Percentiles rank a stretch among this genome's conserved stretches.
These are phyloP conservation scores for Amphichorda felina DNA, from an alignment of 2,329 filamentous ascomycete species.

Conservation along the genomic window DNA sequence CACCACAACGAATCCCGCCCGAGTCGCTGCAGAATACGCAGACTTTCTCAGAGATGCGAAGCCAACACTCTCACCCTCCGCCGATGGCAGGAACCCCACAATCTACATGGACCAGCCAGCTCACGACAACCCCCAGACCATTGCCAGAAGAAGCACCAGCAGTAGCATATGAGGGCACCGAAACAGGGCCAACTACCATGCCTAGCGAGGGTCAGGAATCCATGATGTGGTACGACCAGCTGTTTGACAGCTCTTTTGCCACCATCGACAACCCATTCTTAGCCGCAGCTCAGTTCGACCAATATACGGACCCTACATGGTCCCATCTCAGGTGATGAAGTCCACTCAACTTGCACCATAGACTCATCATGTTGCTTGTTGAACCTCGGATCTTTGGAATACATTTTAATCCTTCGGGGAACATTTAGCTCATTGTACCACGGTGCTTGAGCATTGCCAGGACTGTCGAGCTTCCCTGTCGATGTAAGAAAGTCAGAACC, in stretches of 20 bases:
- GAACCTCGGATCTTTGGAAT: too few relatives aligned
- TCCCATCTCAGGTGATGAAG: slow-evolving; percentile 8
- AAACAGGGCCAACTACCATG: background rate
- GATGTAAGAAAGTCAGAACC: too few relatives aligned
- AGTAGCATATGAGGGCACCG: background rate
- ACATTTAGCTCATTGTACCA: too few relatives aligned
- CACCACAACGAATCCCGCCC: background rate
- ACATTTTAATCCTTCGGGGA: too few relatives aligned
- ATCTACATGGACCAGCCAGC: background rate
- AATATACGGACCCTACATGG: slow-evolving; percentile 19
- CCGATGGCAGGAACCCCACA: background rate
- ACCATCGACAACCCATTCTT: slow-evolving; percentile 20
- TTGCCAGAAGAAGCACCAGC: background rate
- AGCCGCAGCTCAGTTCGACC: slow-evolving; percentile 17
- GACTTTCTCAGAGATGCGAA: too few relatives aligned
- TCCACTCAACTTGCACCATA: background rate
- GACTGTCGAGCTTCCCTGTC: too few relatives aligned
- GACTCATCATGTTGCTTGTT: too few relatives aligned
- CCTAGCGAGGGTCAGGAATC: slow-evolving; percentile 17
- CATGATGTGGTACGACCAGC: slow-evolving; percentile 21
- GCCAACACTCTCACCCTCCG: background rate
- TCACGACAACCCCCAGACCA: background rate
- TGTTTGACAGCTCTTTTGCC: slow-evolving; percentile 20
- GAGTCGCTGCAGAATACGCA: background rate
- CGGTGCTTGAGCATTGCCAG: too few relatives aligned